These are phyloP conservation scores for Pyracantha coccinea DNA, from an alignment of 331 rosid species.

Conservation along the genomic window DNA sequence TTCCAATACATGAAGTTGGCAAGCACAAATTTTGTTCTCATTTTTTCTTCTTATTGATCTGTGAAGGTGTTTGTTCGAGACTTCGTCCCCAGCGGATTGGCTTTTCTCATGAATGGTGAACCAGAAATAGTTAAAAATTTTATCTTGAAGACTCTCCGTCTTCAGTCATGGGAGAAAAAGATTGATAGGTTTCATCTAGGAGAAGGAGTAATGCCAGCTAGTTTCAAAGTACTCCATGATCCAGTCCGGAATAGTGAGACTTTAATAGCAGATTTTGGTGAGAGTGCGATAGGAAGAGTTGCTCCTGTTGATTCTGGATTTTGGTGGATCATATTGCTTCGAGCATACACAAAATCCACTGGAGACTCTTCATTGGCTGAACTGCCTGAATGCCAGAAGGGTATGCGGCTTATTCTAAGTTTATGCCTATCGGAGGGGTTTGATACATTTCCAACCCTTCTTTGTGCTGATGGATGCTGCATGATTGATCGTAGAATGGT, in stretches of 20 bases:
- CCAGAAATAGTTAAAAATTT: constrained; percentile 71
- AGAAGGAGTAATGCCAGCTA: constrained; percentile 97
- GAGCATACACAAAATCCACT: constrained; percentile 86
- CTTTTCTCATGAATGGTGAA: constrained; percentile 76
- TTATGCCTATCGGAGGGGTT: constrained; percentile 82
- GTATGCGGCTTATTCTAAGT: constrained; percentile 82
- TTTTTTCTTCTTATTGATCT: not conserved
- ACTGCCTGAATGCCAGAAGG: constrained; percentile 82
- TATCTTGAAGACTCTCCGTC: constrained; percentile 70
- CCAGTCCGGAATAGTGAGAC: constrained; percentile 70
- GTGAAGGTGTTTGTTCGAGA: constrained; percentile 77
- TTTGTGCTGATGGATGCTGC: constrained; percentile 90
- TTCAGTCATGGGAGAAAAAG: constrained; percentile 90
- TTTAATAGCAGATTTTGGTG: constrained; percentile 82
- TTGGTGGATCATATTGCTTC: constrained; percentile 93
- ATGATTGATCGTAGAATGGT: constrained; percentile 98
- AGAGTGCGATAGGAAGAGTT: constrained; percentile 93
- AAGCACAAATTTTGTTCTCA: constrained; percentile 1
- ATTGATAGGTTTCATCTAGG: constrained; percentile 78
- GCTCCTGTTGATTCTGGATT: constrained; percentile 96
- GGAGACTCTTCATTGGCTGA: constrained; percentile 83
- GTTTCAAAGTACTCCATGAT: constrained; percentile 83
- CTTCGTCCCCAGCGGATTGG: constrained; percentile 77
- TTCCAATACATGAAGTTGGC: not conserved
- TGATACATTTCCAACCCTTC: constrained; percentile 89